Percentiles rank a stretch among this genome's conserved stretches.
These are phyloP conservation scores for Bruguiera gymnorhiza DNA, from an alignment of 345 rosid genomes.

Conservation along the genomic window DNA sequence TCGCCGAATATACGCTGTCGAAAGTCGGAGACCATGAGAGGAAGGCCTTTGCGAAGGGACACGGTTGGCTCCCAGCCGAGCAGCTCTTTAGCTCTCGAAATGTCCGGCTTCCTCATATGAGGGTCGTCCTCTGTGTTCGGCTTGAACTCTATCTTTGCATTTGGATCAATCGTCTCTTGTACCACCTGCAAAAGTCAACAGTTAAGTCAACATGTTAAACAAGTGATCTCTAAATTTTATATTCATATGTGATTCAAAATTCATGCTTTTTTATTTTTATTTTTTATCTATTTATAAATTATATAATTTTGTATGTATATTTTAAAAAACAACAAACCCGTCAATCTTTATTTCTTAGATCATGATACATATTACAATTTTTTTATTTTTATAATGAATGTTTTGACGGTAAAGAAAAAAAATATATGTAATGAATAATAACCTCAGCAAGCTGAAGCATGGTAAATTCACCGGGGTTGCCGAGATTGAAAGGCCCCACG, in stretches of 20 bases:
- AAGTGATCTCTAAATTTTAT: no score
- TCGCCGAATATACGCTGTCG: constrained; percentile 69
- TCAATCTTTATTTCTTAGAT: no score
- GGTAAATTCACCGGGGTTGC: constrained; percentile 4
- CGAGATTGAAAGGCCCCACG: constrained; percentile 3
- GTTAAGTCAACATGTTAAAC: no score
- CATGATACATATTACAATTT: no score
- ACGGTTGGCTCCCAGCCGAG: constrained; percentile 74
- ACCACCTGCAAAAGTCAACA: constrained; percentile 39
- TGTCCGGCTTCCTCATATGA: constrained; percentile 83
- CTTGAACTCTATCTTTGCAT: constrained; percentile 77
- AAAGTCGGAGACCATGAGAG: constrained; percentile 76
- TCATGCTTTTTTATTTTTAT: no score
- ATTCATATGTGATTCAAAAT: no score
- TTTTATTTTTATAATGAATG: no score
- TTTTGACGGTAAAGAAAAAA: no score
- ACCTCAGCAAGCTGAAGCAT: constrained; percentile 5
- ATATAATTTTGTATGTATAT: no score
- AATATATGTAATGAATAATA: no score
- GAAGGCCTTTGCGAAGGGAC: constrained; percentile 72
- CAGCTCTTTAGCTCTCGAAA: constrained; percentile 71
- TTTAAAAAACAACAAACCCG: no score
- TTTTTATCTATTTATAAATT: no score
- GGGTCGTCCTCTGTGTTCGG: constrained; percentile 91
- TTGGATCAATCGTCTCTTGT: constrained; percentile 72